Evolutionary conservation across 352 stramenopile species (phyloP).

Genomic region (Globisporangium barbulae): DNA sequence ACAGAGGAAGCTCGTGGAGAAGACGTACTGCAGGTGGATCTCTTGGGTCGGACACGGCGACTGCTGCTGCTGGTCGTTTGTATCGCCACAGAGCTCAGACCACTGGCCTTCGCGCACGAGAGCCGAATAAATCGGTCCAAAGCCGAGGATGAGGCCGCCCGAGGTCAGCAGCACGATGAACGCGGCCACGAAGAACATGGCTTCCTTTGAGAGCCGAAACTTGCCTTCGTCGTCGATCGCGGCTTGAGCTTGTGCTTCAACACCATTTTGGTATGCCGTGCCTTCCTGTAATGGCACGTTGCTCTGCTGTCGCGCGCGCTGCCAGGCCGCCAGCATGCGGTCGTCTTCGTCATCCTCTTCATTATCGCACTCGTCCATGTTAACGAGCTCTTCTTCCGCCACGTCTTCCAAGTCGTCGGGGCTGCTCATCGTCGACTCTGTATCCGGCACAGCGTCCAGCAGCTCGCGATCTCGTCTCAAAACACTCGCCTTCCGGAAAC

Average conservation of each 20-base stretch:
- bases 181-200: constrained; percentile 58
- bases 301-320: constrained; percentile 3
- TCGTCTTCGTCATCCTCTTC: not conserved
- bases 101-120: constrained; percentile 66
- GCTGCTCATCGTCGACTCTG: constrained; percentile 4
- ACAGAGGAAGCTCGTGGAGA: constrained; percentile 75
- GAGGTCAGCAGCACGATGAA: constrained; percentile 61
- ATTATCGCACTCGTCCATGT: not conserved
- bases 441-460: constrained; percentile 5
- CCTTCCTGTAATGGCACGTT: not conserved
- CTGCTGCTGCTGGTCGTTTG: not conserved
- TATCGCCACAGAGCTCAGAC: constrained; percentile 46
- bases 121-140: constrained; percentile 71
- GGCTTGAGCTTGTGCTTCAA: not conserved
- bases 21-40: constrained; percentile 72
- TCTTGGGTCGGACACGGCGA: constrained; percentile 57
- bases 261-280: not conserved
- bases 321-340: constrained; percentile 1
- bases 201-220: constrained; percentile 48
- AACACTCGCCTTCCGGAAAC: constrained; percentile 2
- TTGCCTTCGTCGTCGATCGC: not conserved
- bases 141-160: constrained; percentile 71
- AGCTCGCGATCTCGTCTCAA: constrained; percentile 4
- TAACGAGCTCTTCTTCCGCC: constrained; percentile 3
- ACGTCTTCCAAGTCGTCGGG: not conserved